Base-by-base conservation (phyloP, 1,139 yeast genomes). In the Wickerhamomyces sp. region DNA sequence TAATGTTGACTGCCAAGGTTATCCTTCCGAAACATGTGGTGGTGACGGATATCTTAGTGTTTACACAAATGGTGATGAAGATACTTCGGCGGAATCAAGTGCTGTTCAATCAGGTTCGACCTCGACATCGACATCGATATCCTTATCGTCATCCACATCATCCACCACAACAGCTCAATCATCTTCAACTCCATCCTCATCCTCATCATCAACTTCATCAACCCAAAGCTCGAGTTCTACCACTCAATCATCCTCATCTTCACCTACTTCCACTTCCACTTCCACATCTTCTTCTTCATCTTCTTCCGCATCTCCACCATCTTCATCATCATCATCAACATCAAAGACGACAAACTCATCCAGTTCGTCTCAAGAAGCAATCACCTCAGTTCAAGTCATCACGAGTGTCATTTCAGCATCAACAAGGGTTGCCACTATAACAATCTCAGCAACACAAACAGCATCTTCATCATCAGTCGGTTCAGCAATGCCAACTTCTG, bases 21-120 rank as follows among this genome's bases (percentile, higher is more conserved):
- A 72, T 55, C 69, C 70, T 2, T 39, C 47, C 8, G 80, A 76
- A 41, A 65, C 55, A 16, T 82, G 91, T 59, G 91, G 91, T 47
- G 86, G 86, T n/a, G 30, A 47, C 28, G 58, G 57, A 18, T 72
- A 69, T 45, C 68, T 70, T 46, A 62, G 71, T 33, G 74, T 81
- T 10, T 78, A 67, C 44, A 55, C 60, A 6, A 46, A 50, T 26
- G 51, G 52, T 7, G 43, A 37, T 13, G 66, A 59, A 31, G 57
- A 51, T 7, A 47, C 46, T 3, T 33, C 48, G 22, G 58, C 55
- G 14, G 28, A 37, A 19, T 4, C 17, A 23, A 31, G 12, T 11
- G 20, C 54, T 3, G 39, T 46, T 4, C 42, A 54, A 16, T 53
- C 64, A 10, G 52, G 61, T 13, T 44, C 57, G 30, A 54, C 56